phyloP scores from a whole-genome alignment of 1,284 basidiomycete species.

The Trichosporon faecale region DNA sequence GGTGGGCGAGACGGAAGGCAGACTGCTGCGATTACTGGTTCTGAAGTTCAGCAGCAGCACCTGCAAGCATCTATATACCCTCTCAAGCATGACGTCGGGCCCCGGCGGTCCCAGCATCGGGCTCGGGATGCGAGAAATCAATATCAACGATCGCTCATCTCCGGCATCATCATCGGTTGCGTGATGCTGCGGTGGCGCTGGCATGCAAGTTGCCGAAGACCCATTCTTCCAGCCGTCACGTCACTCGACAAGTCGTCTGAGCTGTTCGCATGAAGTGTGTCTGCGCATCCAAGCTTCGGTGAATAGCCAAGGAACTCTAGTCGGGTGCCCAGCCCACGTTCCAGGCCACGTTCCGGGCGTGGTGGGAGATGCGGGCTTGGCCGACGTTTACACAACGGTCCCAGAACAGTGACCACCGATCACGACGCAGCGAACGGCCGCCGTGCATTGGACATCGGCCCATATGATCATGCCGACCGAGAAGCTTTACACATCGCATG shows the following conservation, averaged over 20 bases:
- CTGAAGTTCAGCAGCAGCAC: neutral
- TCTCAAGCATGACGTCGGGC: neutral
- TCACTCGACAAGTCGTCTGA: constrained; percentile 2
- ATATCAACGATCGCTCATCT: neutral
- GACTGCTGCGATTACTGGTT: neutral
- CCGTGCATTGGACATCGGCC: neutral
- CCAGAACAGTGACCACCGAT: neutral
- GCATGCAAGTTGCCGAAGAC: neutral
- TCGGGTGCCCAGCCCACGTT: neutral
- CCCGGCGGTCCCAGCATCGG: neutral
- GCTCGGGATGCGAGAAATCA: neutral
- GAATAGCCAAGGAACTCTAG: neutral
- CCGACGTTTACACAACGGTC: neutral
- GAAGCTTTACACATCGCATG: neutral
- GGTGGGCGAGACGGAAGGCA: neutral
- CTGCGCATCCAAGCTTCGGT: neutral
- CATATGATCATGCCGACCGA: neutral
- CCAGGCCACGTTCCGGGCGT: neutral
- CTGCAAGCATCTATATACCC: neutral
- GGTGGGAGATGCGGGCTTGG: too few relatives aligned
- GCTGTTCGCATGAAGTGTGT: neutral
- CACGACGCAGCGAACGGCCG: neutral
- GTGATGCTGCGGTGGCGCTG: neutral
- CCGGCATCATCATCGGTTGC: constrained; percentile 5
- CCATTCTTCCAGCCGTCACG: neutral